Evolutionary conservation across 1,139 yeast species (phyloP).

Genomic region (Yamadazyma atlantica): DNA sequence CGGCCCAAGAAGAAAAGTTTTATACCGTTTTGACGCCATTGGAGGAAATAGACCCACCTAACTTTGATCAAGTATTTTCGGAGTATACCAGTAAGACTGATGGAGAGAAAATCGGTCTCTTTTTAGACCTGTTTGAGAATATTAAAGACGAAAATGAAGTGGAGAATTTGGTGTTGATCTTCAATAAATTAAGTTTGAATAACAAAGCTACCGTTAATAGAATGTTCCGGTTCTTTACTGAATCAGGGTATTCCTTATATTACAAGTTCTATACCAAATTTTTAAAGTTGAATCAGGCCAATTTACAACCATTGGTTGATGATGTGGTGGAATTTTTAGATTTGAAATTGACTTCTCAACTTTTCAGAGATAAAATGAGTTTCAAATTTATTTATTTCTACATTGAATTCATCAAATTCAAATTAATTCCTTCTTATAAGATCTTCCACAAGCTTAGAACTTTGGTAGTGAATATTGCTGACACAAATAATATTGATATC

Average conservation of each 20-base stretch:
- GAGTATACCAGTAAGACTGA: constrained; percentile 18
- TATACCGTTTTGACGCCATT: constrained; percentile 44
- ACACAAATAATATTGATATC: constrained; percentile 62
- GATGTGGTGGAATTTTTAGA: constrained; percentile 60
- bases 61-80: not conserved
- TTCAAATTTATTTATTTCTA: constrained; percentile 63
- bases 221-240: constrained; percentile 55
- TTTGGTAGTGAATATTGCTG: constrained; percentile 48
- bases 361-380: constrained; percentile 50
- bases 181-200: constrained; percentile 51
- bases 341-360: constrained; percentile 58
- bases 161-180: constrained; percentile 58
- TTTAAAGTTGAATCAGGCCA: constrained; percentile 55
- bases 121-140: constrained; percentile 46
- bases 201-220: constrained; percentile 75
- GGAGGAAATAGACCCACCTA: not conserved
- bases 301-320: constrained; percentile 52
- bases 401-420: constrained; percentile 76
- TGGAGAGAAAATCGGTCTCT: constrained; percentile 47
- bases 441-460: constrained; percentile 70
- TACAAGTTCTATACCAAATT: constrained; percentile 62
- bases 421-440: constrained; percentile 67
- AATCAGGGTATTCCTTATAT: constrained; percentile 44
- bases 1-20: constrained; percentile 59
- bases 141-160: constrained; percentile 49